These are phyloP conservation scores for Nymphaea colorata DNA, from an alignment of 164 flowering plant genomes.

Conservation along the genomic window DNA sequence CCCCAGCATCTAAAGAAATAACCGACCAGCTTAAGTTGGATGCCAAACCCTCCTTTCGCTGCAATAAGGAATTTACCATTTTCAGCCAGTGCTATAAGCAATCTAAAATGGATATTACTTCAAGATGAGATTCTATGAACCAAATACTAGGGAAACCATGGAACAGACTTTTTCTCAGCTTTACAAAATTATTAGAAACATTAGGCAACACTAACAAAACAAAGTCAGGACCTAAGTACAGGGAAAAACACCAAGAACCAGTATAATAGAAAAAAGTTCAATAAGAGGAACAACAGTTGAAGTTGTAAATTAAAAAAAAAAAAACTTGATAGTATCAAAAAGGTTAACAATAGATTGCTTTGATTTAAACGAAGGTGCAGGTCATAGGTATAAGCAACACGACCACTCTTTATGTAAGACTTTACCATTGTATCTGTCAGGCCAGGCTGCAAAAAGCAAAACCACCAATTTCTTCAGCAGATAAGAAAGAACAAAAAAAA, in stretches of 20 bases:
- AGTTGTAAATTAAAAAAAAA: neutral
- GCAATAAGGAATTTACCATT: constrained; percentile 93
- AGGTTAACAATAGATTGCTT: constrained; percentile 19
- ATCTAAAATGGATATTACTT: too few species aligned
- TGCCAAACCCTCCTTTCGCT: constrained; percentile 77
- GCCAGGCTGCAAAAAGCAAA: constrained; percentile 55
- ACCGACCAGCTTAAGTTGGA: constrained; percentile 84
- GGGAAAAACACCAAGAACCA: neutral
- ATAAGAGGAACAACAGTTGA: too few species aligned
- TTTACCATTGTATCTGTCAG: constrained; percentile 59
- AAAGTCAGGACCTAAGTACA: neutral
- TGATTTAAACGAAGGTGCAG: constrained; percentile 62
- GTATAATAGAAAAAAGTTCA: too few species aligned
- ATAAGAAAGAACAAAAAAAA: neutral
- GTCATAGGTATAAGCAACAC: constrained; percentile 49
- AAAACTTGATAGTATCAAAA: constrained; percentile 1
- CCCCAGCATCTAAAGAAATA: constrained; percentile 77
- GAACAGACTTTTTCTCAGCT: too few species aligned
- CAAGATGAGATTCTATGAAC: too few species aligned
- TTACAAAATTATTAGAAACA: too few species aligned
- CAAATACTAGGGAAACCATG: too few species aligned
- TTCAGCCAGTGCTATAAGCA: constrained; percentile 54
- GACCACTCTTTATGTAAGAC: constrained; percentile 73
- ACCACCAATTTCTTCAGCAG: neutral
- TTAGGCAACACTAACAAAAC: too few species aligned